Evolutionary conservation across 306 rosid genomes (phyloP), one percentile per base, ranked within the genome.

Genomic region (Dryas drummondii): DNA sequence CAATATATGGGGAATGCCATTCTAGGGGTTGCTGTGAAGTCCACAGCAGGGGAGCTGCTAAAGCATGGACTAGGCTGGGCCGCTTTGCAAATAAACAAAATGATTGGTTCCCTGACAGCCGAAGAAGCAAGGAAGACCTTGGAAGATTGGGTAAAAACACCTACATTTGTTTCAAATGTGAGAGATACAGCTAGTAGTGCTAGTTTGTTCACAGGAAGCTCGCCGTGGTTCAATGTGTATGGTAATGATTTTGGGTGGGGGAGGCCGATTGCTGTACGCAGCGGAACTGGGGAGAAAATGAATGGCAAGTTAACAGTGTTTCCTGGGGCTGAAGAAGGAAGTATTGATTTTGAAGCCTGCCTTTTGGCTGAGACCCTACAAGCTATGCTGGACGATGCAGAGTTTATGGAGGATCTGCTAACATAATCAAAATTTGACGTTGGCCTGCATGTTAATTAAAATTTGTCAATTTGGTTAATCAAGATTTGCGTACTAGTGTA

Each of bases 231-330:
- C 68, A 15, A 84, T 48, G 66, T 87, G 46, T 84, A 82, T 14
- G 78, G 85, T 9, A 84, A 80, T 61, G 87, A 87, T 37, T 87
- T 87, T 13, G 82, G 88, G 6, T 82, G 82, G 86, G 88, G 86
- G 4, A 85, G 66, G 68, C 88, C 86, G 0, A 45, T 84, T n/a
- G 86, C 78, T 0, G 84, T 84, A 11, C 32, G 80, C 66, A 86
- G 86, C 17, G 90, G 86, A 3, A 1, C 19, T 1, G 59, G 66
- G 3, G 72, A 65, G 46, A 79, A 81, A 16, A 1, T 5, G 5
- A 9, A 64, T 17, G 84, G 86, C 32, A 86, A 54, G 73, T 50
- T 79, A 41, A 71, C 65, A 5, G 46, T 82, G 46, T 84, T 41
- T 62, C 70, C 54, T 0, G 86, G 90, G 17, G 72, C 68, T 1